A percentile compares a stretch with the other conserved stretches of the same genome.
Evolutionary conservation across 805 yeast species (phyloP).

Genomic region (Spathaspora girioi): DNA sequence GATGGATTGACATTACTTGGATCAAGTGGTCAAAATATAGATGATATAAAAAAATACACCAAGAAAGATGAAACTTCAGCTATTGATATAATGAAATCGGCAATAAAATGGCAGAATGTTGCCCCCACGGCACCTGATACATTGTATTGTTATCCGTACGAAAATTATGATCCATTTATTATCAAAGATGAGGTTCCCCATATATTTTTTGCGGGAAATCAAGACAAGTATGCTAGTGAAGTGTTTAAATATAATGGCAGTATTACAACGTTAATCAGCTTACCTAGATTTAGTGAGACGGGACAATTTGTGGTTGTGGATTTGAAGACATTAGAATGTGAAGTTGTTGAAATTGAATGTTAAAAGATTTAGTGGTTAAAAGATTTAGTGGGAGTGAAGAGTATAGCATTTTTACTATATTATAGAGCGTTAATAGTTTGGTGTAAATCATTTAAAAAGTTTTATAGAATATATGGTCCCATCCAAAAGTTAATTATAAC

Average conservation of each 20-base stretch:
- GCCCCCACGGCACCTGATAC: slow-evolving; percentile 98
- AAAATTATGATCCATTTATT: slow-evolving; percentile 73
- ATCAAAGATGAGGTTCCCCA: slow-evolving; percentile 74
- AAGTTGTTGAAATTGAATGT: slow-evolving; percentile 36
- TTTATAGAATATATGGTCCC: too few relatives aligned
- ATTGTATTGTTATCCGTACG: slow-evolving; percentile 81
- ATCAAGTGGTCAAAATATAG: slow-evolving; percentile 80
- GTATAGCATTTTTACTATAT: background rate
- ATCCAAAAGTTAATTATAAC: too few relatives aligned
- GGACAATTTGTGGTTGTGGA: slow-evolving; percentile 43
- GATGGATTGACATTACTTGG: slow-evolving; percentile 56
- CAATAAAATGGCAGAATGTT: slow-evolving; percentile 78
- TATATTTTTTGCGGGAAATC: slow-evolving; percentile 84
- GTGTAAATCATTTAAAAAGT: too few relatives aligned
- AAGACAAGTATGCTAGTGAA: slow-evolving; percentile 54
- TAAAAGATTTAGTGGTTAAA: background rate
- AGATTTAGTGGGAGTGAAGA: too few relatives aligned
- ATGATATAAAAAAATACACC: slow-evolving; percentile 70
- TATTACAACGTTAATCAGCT: slow-evolving; percentile 46
- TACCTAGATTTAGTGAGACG: slow-evolving; percentile 68
- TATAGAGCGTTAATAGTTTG: too few relatives aligned
- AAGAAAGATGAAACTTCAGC: slow-evolving; percentile 13
- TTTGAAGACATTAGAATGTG: slow-evolving; percentile 35
- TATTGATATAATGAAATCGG: slow-evolving; percentile 49
- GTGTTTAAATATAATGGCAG: slow-evolving; percentile 18